A percentile compares a stretch with the other conserved stretches of the same genome.
Evolutionary conservation across 768 basidiomycete genomes (phyloP).

Genomic region (Naematelia encephala): DNA sequence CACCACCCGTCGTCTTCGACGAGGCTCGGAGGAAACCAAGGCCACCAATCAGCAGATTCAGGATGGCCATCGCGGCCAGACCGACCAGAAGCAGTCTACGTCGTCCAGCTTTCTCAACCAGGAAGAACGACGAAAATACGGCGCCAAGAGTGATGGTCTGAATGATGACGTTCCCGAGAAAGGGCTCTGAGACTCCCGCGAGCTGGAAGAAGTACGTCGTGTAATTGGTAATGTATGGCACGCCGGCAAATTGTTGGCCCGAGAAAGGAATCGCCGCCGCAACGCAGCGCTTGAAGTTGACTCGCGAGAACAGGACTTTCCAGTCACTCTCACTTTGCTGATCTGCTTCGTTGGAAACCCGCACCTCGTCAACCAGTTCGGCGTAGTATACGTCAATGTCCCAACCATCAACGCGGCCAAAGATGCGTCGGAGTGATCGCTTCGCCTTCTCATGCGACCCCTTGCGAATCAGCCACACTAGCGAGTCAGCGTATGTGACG

Average conservation of each 20-base stretch:
- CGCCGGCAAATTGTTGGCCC: not conserved
- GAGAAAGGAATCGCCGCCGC: slow-evolving; percentile 8
- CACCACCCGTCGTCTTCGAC: not conserved
- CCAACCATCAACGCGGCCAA: slow-evolving; percentile 23
- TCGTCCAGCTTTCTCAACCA: slow-evolving; percentile 23
- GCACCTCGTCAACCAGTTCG: slow-evolving; percentile 19
- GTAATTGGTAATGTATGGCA: not conserved
- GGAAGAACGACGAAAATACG: slow-evolving; percentile 23
- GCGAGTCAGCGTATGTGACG: slow-evolving; percentile 11
- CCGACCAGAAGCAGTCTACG: slow-evolving; percentile 16
- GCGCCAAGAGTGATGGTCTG: slow-evolving; percentile 15
- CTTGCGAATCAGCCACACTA: slow-evolving; percentile 18
- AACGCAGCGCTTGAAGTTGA: slow-evolving; percentile 14
- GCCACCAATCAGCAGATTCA: slow-evolving; percentile 12
- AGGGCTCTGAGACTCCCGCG: slow-evolving; percentile 19
- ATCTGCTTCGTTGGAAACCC: not conserved
- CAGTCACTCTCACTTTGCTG: not conserved
- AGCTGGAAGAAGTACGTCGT: slow-evolving; percentile 1
- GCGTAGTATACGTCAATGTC: slow-evolving; percentile 28
- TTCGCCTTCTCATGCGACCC: slow-evolving; percentile 27
- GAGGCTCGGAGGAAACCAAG: slow-evolving; percentile 8
- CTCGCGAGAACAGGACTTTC: slow-evolving; percentile 9
- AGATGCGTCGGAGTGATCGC: slow-evolving; percentile 9
- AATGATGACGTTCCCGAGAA: slow-evolving; percentile 15
- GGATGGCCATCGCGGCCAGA: not conserved